Conservation (phyloP, 371 early-diverging fungal species). For the Smittium culicis region DNA sequence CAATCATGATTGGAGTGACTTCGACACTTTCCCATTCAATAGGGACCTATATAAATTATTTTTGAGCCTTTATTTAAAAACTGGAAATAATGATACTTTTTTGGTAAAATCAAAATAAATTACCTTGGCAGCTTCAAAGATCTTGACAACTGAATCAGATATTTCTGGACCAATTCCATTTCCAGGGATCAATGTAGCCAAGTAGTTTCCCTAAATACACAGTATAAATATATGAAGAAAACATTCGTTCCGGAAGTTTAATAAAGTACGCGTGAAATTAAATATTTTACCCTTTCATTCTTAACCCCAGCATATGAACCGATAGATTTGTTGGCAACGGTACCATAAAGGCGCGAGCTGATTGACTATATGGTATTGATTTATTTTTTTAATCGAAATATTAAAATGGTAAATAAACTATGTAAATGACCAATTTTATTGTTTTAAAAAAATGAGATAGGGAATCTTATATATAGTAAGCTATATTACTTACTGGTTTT, state of each 20-base stretch:
- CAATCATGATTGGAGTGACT: constrained; percentile 81
- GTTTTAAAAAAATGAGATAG: neutral
- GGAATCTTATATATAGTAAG: neutral
- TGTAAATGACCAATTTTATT: neutral
- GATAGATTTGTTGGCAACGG: constrained; percentile 4
- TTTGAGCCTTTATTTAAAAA: neutral
- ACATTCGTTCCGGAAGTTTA: neutral
- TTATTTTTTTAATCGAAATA: neutral
- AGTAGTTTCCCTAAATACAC: constrained; percentile 32
- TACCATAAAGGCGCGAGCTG: neutral
- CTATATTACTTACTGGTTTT: neutral
- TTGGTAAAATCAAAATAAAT: neutral
- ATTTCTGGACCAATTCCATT: constrained; percentile 99
- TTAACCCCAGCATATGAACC: constrained; percentile 8
- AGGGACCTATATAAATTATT: constrained; percentile 42
- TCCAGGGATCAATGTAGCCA: constrained; percentile 92
- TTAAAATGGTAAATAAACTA: neutral
- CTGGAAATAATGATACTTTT: no score
- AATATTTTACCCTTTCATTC: neutral
- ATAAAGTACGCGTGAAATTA: no score
- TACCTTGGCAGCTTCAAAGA: constrained; percentile 76
- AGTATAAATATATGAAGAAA: neutral
- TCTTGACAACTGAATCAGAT: constrained; percentile 76
- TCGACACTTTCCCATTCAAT: constrained; percentile 94
- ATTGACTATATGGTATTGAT: constrained; percentile 2